phyloP scores from a whole-genome alignment of 352 stramenopile genomes.

The Phytophthora melonis region DNA sequence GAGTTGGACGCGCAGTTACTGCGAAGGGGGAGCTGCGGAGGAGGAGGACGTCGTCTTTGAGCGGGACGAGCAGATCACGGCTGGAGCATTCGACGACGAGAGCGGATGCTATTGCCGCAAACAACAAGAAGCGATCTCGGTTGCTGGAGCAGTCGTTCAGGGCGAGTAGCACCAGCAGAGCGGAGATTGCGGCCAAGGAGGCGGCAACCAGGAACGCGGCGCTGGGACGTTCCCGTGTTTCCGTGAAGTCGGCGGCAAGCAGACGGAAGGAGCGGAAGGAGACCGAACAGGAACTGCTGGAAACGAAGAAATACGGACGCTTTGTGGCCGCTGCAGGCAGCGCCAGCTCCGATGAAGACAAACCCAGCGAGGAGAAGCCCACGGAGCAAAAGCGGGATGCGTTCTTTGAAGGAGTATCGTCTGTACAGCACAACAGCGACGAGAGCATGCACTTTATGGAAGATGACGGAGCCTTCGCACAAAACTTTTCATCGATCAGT shows the following conservation, averaged over 20 bases:
- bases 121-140: slow-evolving; percentile 48
- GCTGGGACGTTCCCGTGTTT: background rate
- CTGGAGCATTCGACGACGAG: slow-evolving; percentile 14
- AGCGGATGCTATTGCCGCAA: slow-evolving; percentile 33
- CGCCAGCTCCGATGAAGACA: slow-evolving; percentile 22
- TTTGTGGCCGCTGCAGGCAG: slow-evolving; percentile 35
- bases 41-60: slow-evolving; percentile 6
- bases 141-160: slow-evolving; percentile 27
- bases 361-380: slow-evolving; percentile 4
- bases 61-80: slow-evolving; percentile 7
- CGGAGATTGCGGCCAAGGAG: slow-evolving; percentile 22
- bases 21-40: slow-evolving; percentile 2
- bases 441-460: slow-evolving; percentile 74
- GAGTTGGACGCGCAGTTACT: slow-evolving; percentile 20
- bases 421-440: slow-evolving; percentile 66
- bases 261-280: background rate
- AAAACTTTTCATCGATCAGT: slow-evolving; percentile 58
- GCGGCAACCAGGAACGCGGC: slow-evolving; percentile 4
- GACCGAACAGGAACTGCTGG: slow-evolving; percentile 34
- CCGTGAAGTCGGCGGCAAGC: slow-evolving; percentile 1
- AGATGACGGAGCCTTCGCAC: slow-evolving; percentile 51
- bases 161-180: slow-evolving; percentile 24
- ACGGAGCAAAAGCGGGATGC: slow-evolving; percentile 2
- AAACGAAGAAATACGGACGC: slow-evolving; percentile 53
- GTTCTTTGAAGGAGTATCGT: slow-evolving; percentile 80